These are phyloP conservation scores for Fusarium succisae DNA, from an alignment of 2,329 filamentous ascomycete species.

Conservation along the genomic window DNA sequence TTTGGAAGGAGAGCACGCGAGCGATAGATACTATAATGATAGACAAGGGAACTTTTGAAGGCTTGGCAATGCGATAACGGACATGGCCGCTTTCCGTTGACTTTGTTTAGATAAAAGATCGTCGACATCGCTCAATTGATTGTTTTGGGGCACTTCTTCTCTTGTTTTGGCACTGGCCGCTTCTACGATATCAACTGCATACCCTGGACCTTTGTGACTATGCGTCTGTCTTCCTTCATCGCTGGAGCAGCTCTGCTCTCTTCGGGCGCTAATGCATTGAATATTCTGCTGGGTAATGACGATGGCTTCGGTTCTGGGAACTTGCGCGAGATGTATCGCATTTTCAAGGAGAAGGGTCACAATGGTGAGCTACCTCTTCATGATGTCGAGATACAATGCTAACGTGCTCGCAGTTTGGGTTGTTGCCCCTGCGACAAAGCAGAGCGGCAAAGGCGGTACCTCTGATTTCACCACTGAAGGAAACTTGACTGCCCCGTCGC, in stretches of 20 bases:
- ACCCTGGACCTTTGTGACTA: constrained; percentile 1
- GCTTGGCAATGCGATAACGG: constrained; percentile 26
- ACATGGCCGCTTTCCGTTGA: constrained; percentile 5
- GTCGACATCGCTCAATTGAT: background rate
- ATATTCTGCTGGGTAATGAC: constrained; percentile 46
- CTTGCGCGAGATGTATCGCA: constrained; percentile 43
- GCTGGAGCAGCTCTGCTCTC: constrained; percentile 23
- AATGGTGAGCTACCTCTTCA: constrained; percentile 23
- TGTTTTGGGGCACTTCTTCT: background rate
- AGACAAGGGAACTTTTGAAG: constrained; percentile 20
- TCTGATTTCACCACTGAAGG: constrained; percentile 42
- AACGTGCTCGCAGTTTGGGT: constrained; percentile 37
- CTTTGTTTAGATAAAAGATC: constrained; percentile 15
- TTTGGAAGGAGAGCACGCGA: constrained; percentile 29
- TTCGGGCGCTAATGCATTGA: constrained; percentile 36
- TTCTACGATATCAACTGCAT: background rate
- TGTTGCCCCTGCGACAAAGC: constrained; percentile 44
- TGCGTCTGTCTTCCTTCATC: constrained; percentile 37
- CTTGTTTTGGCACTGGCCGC: background rate
- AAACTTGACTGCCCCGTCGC: constrained; percentile 41
- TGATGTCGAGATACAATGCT: rapidly evolving
- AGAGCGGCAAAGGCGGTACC: constrained; percentile 44
- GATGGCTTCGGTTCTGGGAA: constrained; percentile 46
- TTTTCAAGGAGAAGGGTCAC: constrained; percentile 43
- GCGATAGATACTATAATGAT: background rate